Evolutionary conservation across 257 asterid species (phyloP), one percentile per base, ranked within the genome.

Genomic region (Primulina huaijiensis): DNA sequence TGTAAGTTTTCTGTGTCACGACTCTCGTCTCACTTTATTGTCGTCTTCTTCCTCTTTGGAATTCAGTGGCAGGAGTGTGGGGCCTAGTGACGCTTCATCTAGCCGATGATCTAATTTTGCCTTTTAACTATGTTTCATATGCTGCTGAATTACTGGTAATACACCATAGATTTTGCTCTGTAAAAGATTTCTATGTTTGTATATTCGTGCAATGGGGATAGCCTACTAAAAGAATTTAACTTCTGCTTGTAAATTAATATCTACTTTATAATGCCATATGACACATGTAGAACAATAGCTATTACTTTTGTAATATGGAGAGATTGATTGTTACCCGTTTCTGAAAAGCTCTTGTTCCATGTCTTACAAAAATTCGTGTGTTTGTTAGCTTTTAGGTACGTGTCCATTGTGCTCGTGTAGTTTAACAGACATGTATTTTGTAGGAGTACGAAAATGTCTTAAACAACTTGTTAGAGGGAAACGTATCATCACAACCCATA

Each of bases 51-150:
- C 21, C 20, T 38, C 50, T 70, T 34, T 56, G 58, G 33, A 67
- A 58, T 67, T 64, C 88, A 92, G 98, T 84, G 50, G 77, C 93
- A 23, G 95, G 89, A 76, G 77, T 93, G 56, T 93, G 96, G 96
- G 99, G 99, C 75, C 95, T 90, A 69, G 85, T 90, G 78, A 95
- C 91, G 1, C 89, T 93, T 80, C 90, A 65, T 78, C 83, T 93
- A 64, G 97, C 96, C 23, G 88, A 85, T 76, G 96, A 93, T 79
- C 88, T 82, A 14, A 74, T 93, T 64, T 79, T 93, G 74, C 99
- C 95, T 55, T 90, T 90, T 79, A 90, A 89, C 82, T 90, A 90
- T 80, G 77, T 84, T 67, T 75, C 96, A 31, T 93, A 93, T 73
- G 96, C 92, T 64, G 72, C 73, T 61, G 92, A 86, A 80, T 80